Evolutionary conservation across 2,329 filamentous ascomycete species (phyloP).

Genomic region (Fusarium buharicum): DNA sequence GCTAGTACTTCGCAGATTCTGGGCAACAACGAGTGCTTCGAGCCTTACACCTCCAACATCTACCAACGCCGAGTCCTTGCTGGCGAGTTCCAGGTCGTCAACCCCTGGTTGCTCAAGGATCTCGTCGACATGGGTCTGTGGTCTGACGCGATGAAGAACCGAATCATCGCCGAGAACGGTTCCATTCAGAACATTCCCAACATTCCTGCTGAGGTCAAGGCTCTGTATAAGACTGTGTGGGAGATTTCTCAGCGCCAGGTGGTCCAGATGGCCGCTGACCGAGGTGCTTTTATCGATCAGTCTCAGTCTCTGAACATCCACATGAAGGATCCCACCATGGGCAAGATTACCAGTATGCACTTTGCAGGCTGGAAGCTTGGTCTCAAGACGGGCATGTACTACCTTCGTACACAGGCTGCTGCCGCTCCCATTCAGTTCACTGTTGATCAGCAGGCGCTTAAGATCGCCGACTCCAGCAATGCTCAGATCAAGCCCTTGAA

Average conservation of each 20-base stretch:
- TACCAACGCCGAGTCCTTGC: slow-evolving; percentile 98
- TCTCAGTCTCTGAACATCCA: slow-evolving; percentile 99
- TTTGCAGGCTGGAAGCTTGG: slow-evolving; percentile 99
- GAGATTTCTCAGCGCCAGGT: slow-evolving; percentile 97
- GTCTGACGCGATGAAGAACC: slow-evolving; percentile 99
- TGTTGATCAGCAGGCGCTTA: slow-evolving; percentile 94
- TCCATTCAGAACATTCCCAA: slow-evolving; percentile 97
- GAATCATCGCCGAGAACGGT: slow-evolving; percentile 96
- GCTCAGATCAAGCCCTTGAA: slow-evolving; percentile 72
- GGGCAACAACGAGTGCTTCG: slow-evolving; percentile 99
- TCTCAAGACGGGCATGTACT: slow-evolving; percentile 99
- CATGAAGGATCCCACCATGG: slow-evolving; percentile 99
- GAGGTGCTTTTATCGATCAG: slow-evolving; percentile 98
- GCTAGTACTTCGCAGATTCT: slow-evolving; percentile 97
- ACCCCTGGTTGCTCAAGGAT: slow-evolving; percentile 98
- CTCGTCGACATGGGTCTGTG: slow-evolving; percentile 97
- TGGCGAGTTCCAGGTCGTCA: slow-evolving; percentile 99
- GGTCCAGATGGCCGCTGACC: slow-evolving; percentile 97
- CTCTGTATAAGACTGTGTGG: slow-evolving; percentile 99
- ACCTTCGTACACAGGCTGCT: slow-evolving; percentile 96
- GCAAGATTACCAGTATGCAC: slow-evolving; percentile 99
- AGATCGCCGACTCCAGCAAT: slow-evolving; percentile 83
- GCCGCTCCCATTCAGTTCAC: slow-evolving; percentile 99
- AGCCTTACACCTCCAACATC: slow-evolving; percentile 99
- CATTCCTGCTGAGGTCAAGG: slow-evolving; percentile 95